phyloP scores from a whole-genome alignment of 805 yeast genomes.

The Jamesozyma rosinii region DNA sequence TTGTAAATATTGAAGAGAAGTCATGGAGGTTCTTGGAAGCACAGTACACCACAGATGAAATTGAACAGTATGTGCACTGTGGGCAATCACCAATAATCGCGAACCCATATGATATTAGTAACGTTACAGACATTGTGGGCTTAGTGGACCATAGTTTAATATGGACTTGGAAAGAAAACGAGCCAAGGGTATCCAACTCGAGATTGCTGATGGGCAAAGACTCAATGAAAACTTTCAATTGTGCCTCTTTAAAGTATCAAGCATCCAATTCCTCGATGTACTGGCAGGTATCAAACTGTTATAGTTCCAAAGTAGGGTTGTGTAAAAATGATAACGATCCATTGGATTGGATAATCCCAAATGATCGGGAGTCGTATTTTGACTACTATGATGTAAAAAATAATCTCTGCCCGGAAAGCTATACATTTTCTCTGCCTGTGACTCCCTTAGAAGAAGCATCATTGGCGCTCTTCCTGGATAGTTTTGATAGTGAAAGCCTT shows the following conservation, averaged over 20 bases:
- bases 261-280: constrained; percentile 31
- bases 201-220: constrained; percentile 13
- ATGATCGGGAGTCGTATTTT: constrained; percentile 36
- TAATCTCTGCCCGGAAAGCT: constrained; percentile 31
- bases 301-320: constrained; percentile 39
- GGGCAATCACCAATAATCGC: constrained; percentile 64
- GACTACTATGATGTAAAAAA: constrained; percentile 22
- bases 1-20: constrained; percentile 9
- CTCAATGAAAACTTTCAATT: constrained; percentile 33
- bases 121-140: constrained; percentile 24
- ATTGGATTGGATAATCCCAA: constrained; percentile 38
- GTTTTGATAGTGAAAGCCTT: constrained; percentile 3
- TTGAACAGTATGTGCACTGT: constrained; percentile 36
- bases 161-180: constrained; percentile 70
- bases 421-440: constrained; percentile 39
- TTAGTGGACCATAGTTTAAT: constrained; percentile 31
- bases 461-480: constrained; percentile 11
- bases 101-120: constrained; percentile 20
- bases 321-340: constrained; percentile 42
- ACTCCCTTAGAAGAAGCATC: constrained; percentile 40
- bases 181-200: constrained; percentile 35
- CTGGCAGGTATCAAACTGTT: constrained; percentile 65
- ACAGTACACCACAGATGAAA: constrained; percentile 33
- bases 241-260: constrained; percentile 34
- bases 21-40: constrained; percentile 39